Evolutionary conservation across 2,329 filamentous ascomycete species (phyloP), one percentile per base, ranked within the genome.

Genomic region (Ilyonectria mors-panacis): DNA sequence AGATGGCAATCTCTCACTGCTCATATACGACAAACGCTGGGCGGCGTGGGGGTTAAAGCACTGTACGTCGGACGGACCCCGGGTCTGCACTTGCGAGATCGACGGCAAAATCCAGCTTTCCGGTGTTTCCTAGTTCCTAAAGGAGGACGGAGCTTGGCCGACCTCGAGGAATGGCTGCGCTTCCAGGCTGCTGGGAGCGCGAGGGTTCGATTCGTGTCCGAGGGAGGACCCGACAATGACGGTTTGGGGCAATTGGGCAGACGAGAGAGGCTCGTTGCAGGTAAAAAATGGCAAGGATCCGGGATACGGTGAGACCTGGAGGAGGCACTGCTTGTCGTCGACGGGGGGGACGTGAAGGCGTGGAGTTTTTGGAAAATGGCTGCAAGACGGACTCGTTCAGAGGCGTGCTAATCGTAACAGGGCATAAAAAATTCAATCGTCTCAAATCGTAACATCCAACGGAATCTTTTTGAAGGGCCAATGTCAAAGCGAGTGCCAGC

Each of bases 71-170:
- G 88, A 87, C 79, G 88, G 87, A 86, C 91, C 92, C 89, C 93
- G 91, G 88, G 91, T 89, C 84, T 93, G 91, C 85, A 93, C 89
- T 86, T 93, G 91, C 79, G 92, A 92, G 80, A 94, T 92, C 85
- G 93, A 93, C 85, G 93, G 93, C 83, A 95, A 95, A 91, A 93
- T 95, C 94, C 94, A 97, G 94, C 87, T 95, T 96, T 92, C 89
- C 93, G 93, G 90, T 92, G 84, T 89, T 85, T 65, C 57, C 42
- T 59, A 65, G 48, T 47, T 44, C 33, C 42, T 57, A 23, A 33
- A 60, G 45, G 39, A 63, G 63, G 63, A 63, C 63, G 59, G 59
- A 57, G 57, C 55, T 59, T 21, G 17, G 23, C 62, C 62, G 58
- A 21, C 65, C 56, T 69, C 54, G 58, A 53, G 33, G 53, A 59